These are phyloP conservation scores for Globisporangium irregulare DNA, from an alignment of 352 stramenopile species.

Conservation along the genomic window DNA sequence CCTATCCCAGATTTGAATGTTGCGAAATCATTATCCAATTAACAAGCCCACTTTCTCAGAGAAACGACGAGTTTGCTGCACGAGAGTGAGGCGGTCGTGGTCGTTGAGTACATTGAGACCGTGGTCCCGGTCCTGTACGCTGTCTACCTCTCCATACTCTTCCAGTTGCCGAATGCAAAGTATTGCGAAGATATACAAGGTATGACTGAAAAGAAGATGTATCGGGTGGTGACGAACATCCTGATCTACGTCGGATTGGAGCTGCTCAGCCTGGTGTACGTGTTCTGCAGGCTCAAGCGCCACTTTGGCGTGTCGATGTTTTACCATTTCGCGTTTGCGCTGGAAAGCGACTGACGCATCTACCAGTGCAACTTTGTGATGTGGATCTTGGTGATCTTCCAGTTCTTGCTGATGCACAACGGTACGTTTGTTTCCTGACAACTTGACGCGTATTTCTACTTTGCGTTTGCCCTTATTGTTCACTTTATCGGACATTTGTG, in stretches of 20 bases:
- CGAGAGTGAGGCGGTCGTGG: background rate
- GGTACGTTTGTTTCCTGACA: no score
- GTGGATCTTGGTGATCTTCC: slow-evolving; percentile 28
- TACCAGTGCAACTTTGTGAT: slow-evolving; percentile 25
- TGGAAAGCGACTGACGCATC: slow-evolving; percentile 25
- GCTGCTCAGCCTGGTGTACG: background rate
- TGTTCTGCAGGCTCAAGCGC: background rate
- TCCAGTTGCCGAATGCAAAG: slow-evolving; percentile 4
- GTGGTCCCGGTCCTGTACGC: slow-evolving; percentile 3
- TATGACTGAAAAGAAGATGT: background rate
- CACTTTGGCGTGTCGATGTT: background rate
- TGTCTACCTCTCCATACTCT: background rate
- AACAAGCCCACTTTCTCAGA: no score
- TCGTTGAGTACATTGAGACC: background rate
- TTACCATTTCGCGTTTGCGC: slow-evolving; percentile 9
- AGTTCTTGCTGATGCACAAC: slow-evolving; percentile 32
- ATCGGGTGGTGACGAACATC: background rate
- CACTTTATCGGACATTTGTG: no score
- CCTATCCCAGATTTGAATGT: background rate
- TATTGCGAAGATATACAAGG: slow-evolving; percentile 3
- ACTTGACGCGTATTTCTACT: no score
- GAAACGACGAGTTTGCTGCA: background rate
- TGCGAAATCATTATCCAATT: background rate
- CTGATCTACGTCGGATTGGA: background rate
- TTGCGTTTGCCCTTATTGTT: no score